Percentiles rank a stretch among this genome's conserved stretches.
These are phyloP conservation scores for Effrenium voratum DNA, from an alignment of 73 alveolate species.

Conservation along the genomic window DNA sequence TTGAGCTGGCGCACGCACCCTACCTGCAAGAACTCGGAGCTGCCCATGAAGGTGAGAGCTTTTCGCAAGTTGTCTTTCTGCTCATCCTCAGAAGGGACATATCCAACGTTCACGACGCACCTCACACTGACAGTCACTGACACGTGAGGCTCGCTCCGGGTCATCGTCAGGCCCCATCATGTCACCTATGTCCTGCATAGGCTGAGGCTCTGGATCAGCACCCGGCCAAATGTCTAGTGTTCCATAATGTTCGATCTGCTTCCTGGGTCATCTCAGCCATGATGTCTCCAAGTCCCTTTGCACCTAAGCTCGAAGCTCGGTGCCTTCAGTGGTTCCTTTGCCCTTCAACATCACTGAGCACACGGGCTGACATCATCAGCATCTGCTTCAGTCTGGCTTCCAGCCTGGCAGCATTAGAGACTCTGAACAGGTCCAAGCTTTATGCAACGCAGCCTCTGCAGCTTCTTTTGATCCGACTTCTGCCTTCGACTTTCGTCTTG, in stretches of 20 bases:
- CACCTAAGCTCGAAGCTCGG: slow-evolving; percentile 37
- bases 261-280: slow-evolving; percentile 94
- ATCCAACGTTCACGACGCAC: too few species aligned
- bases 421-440: background rate
- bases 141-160: background rate
- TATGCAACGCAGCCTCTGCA: slow-evolving; percentile 1
- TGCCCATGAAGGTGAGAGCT: slow-evolving; percentile 88
- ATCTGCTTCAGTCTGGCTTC: slow-evolving; percentile 72
- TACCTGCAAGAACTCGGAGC: slow-evolving; percentile 55
- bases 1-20: too few species aligned
- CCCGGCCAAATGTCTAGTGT: background rate
- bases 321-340: background rate
- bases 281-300: slow-evolving; percentile 76
- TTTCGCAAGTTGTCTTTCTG: slow-evolving; percentile 48
- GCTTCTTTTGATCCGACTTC: slow-evolving; percentile 76
- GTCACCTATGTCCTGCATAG: slow-evolving; percentile 78
- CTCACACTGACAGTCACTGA: too few species aligned
- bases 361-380: background rate
- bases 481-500: slow-evolving; percentile 57
- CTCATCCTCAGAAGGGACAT: slow-evolving; percentile 45
- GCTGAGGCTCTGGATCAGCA: background rate
- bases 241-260: background rate
- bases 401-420: slow-evolving; percentile 5
- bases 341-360: background rate
- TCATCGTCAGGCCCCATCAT: slow-evolving; percentile 62